These are phyloP conservation scores for Boletus sp. DNA, from an alignment of 1,284 basidiomycete species.

Conservation along the genomic window DNA sequence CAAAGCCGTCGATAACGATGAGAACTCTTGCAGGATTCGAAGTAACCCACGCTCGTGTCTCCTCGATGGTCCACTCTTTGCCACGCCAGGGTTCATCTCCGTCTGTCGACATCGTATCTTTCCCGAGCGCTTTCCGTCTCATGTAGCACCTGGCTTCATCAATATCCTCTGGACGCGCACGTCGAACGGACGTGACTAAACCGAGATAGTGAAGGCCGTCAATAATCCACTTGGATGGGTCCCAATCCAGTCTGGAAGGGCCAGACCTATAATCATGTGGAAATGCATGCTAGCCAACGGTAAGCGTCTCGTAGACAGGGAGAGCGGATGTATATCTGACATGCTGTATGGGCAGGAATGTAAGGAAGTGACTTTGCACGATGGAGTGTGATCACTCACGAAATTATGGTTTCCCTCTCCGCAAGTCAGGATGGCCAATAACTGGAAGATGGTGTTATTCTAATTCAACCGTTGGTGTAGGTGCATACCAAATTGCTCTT, in stretches of 20 bases:
- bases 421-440: slow-evolving; percentile 12
- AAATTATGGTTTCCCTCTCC: slow-evolving; percentile 11
- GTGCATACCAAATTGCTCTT: slow-evolving; percentile 9
- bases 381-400: neutral
- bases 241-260: slow-evolving; percentile 62
- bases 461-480: neutral
- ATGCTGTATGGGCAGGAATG: neutral
- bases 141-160: slow-evolving; percentile 30
- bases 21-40: neutral
- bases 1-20: slow-evolving; percentile 6
- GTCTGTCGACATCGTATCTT: neutral
- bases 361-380: neutral
- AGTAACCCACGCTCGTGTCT: neutral
- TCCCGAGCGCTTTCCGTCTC: slow-evolving; percentile 7
- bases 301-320: neutral
- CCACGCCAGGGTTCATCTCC: neutral
- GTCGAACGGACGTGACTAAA: slow-evolving; percentile 47
- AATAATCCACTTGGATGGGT: slow-evolving; percentile 81
- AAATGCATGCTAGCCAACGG: slow-evolving; percentile 60
- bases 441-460: slow-evolving; percentile 3
- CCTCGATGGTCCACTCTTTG: slow-evolving; percentile 6
- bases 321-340: neutral
- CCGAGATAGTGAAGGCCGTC: slow-evolving; percentile 52
- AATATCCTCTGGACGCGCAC: slow-evolving; percentile 54
- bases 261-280: slow-evolving; percentile 73